These are phyloP conservation scores for Corniculantispora saksenae DNA, from an alignment of 2,329 filamentous ascomycete species.

Conservation along the genomic window DNA sequence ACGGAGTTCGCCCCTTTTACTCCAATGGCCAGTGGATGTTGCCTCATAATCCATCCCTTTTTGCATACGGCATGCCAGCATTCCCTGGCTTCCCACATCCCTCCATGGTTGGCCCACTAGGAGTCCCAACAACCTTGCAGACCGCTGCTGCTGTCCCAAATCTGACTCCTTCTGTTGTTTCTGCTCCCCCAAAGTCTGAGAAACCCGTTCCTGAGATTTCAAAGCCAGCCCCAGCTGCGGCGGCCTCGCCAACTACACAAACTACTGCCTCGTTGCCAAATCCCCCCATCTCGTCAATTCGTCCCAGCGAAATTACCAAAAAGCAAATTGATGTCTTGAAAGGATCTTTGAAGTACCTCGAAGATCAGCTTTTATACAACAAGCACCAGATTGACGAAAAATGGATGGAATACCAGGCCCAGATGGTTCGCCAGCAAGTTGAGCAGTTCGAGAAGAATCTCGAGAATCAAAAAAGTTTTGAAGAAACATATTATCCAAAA, in stretches of 20 bases:
- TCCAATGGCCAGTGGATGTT: conserved; percentile 48
- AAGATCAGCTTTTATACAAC: conserved; percentile 62
- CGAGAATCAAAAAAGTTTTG: conserved; percentile 46
- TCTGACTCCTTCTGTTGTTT: background rate
- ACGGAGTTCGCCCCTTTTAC: conserved; percentile 46
- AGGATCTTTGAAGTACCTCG: conserved; percentile 54
- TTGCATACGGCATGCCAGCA: conserved; percentile 31
- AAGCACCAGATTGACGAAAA: conserved; percentile 63
- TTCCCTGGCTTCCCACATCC: conserved; percentile 29
- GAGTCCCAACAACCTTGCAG: conserved; percentile 20
- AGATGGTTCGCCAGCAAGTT: conserved; percentile 47
- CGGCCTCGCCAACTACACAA: conserved; percentile 3
- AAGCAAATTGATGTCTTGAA: conserved; percentile 57
- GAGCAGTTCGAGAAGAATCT: conserved; percentile 51
- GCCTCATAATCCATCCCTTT: conserved; percentile 28
- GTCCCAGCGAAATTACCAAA: conserved; percentile 60
- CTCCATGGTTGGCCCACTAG: background rate
- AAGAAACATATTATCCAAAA: conserved; percentile 45
- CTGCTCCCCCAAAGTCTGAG: conserved; percentile 15
- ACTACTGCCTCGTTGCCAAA: conserved; percentile 27
- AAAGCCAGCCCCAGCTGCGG: background rate
- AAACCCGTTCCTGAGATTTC: background rate
- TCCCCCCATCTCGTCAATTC: conserved; percentile 59
- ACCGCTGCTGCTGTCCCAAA: background rate
- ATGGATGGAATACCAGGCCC: conserved; percentile 46